Base-by-base conservation (phyloP, 2,329 filamentous ascomycete species). In the Mycogone perniciosa region DNA sequence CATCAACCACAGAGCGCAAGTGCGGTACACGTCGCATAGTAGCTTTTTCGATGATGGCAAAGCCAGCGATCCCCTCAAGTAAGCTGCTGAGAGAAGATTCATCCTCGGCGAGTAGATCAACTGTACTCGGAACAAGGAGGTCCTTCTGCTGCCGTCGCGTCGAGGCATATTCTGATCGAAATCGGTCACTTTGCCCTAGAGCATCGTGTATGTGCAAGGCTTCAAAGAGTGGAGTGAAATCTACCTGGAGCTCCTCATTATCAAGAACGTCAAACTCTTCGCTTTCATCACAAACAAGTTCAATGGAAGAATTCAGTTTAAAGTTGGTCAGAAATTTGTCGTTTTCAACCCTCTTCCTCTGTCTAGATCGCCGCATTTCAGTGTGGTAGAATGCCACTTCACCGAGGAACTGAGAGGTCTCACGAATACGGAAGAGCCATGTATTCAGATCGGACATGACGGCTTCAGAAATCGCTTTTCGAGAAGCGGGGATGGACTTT, bases 371-470 rank as follows among this genome's bases (percentile, higher is more conserved):
- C 41, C 93, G 83, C 64, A 95, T 81, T 60, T 96, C 88, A 0
- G 93, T 99, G 63, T 97, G 90, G 63, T 95, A 97, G 64, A 99
- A 95, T 4, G 93, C 91, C 6, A 99, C 89, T 66, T 99, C 93
- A 4, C 93, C 93, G 6, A 99, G 73, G 56, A 96, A 96, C 60
- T 96, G 92, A 1, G 93, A 96, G 13, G 90, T 95, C 68, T 99
- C 93, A 61, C 93, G 84, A 56, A 99, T 95, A 26, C 89, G 85
- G 63, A 87, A 99, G 7, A 99, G 76, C 93, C 93, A 99, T 1
- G 90, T 96, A 64, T 97, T 97, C 50, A 99, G 72, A 68, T 99
- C 93, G 2, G 82, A 87, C 89, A 97, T 97, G 58, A 99, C 93
- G 10, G 91, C 90, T 69, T 97, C 92, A 4, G 92, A 92, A 51